Base-by-base conservation (phyloP, 805 yeast species). In the Candida parachauliodes region DNA sequence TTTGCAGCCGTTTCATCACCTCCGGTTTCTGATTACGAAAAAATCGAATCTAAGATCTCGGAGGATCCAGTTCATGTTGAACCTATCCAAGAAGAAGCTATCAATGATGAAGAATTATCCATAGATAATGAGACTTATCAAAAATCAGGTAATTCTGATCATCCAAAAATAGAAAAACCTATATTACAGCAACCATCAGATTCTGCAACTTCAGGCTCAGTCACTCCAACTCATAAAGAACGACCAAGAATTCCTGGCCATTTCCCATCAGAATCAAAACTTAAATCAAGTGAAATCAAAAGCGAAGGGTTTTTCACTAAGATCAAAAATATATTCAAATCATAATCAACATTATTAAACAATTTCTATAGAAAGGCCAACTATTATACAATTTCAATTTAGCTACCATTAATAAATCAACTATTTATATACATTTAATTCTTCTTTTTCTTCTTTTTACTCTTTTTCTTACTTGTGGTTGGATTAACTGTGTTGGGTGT, bases 151-250 rank as follows among this genome's bases (percentile, higher is more conserved):
- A n/a, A n/a, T 81, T 82, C 47, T 87, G 88, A 24, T 20, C 6
- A 11, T 8, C 6, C 5, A 6, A 28, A 34, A 28, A 88, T 42
- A 81, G 81, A 4, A 64, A 69, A 36, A 79, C 88, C 43, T 81
- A 81, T 37, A 59, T 74, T 44, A 75, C 77, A 39, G 87, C 82
- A 59, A 64, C 70, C 41, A 19, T 41, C 45, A 11, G 45, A 41
- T 24, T 37, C 45, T 9, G 34, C 44, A 8, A 17, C 17, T 19
- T 22, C 44, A 15, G 31, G 19, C 9, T n/a, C 32, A 22, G 17
- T 35, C 21, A 35, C 40, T 19, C 40, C 28, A 31, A 29, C 9
- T 21, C 10, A 11, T 18, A 31, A 45, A 26, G 24, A 29, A 19
- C 23, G 11, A n/a, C 12, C 29, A 10, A 34, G 21, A 20, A 36